phyloP scores from a whole-genome alignment of 192 early-diverging fungal species.

The Coemansia sp. region DNA sequence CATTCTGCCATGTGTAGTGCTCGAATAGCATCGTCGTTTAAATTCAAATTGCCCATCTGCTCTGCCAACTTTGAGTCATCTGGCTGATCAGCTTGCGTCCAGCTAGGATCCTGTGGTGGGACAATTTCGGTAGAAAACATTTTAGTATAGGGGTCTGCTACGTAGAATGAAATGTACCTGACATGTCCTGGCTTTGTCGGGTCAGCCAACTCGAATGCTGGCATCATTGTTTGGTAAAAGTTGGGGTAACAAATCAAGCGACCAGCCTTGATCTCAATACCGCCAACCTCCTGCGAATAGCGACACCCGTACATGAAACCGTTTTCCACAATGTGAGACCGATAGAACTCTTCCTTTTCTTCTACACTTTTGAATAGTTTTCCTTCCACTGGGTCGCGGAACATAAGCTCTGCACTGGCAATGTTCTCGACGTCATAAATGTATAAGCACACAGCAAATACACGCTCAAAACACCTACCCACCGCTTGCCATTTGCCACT shows the following conservation, averaged over 20 bases:
- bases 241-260: background rate
- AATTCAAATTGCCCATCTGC: background rate
- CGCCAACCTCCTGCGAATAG: background rate
- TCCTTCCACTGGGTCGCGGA: background rate
- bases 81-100: background rate
- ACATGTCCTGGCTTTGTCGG: background rate
- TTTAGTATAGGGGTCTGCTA: background rate
- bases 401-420: conserved; percentile 10
- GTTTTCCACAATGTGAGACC: background rate
- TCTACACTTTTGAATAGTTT: background rate
- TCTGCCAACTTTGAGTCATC: background rate
- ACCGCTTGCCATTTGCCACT: conserved; percentile 70
- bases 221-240: conserved; percentile 4
- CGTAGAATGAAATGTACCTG: background rate
- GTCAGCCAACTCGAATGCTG: background rate
- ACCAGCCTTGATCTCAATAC: background rate
- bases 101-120: background rate
- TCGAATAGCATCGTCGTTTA: background rate
- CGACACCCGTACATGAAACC: background rate
- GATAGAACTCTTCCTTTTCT: background rate
- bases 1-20: background rate
- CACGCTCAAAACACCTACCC: conserved; percentile 67
- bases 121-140: background rate
- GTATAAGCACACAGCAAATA: conserved; percentile 71
- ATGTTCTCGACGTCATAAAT: conserved; percentile 75